Base-by-base conservation (phyloP, 331 rosid genomes). In the Erythrophleum ivorense region DNA sequence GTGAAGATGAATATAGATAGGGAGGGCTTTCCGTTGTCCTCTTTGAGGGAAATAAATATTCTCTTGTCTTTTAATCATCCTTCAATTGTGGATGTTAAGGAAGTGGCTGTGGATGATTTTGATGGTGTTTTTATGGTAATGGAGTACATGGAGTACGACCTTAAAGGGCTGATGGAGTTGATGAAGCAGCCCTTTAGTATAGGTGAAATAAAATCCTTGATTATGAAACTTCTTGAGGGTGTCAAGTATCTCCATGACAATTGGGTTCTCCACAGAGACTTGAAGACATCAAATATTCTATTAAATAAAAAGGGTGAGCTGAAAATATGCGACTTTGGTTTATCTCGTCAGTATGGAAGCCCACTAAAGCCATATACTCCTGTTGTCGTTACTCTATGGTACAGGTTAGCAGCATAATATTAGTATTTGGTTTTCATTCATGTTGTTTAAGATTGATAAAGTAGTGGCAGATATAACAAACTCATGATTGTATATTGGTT, bases 41-140 rank as follows among this genome's bases (percentile, higher is more conserved):
- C 99, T 21, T 82, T 96, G 91, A 94, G 99, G 84, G 99, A 96
- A 88, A 91, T 96, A 43, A 94, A 96, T 86, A 94, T 96, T 86
- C 98, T 96, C 60, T 85, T 89, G 74, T 89, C 98, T 13, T 82
- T 89, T 55, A 81, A 89, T 73, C 98, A 96, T 73, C 95, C 97
- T 69, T 94, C 94, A 18, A 75, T 96, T 71, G 97, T 96, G 3
- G 87, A 88, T 81, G 99, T 96, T 76, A 96, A 96, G 87, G 99
- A 92, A 81, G 97, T 96, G 68, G 97, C 88, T 3, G 84, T 91
- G 66, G 95, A 89, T 79, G 91, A 91, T 19, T 80, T 79, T 69
- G 97, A 91, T 76, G 93, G 90, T 80, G 87, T 95, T 73, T 96
- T 89, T 82, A 92, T 96, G 98, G 99, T 90, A 50, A 96, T 96